Percentiles rank a stretch among this genome's conserved stretches.
Evolutionary conservation across 805 yeast species (phyloP).

Genomic region (Saturnispora sanitii): DNA sequence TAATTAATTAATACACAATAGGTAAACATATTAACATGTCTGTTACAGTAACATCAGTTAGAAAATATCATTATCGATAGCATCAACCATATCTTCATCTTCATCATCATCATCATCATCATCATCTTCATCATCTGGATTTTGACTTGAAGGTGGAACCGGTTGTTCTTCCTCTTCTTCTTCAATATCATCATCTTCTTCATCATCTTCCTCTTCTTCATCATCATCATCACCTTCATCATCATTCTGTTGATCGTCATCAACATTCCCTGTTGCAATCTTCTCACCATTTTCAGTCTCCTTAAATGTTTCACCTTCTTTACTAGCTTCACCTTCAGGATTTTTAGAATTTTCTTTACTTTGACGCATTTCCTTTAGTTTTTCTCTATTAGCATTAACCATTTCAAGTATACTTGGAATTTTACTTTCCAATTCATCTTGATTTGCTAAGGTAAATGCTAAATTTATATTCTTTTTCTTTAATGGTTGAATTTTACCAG

Average conservation of each 20-base stretch:
- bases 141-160: conserved; percentile 5
- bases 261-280: conserved; percentile 21
- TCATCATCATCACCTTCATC: conserved; percentile 28
- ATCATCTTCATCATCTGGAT: conserved; percentile 8
- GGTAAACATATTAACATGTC: background rate
- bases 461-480: conserved; percentile 53
- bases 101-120: conserved; percentile 9
- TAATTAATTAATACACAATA: background rate
- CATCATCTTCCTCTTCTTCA: conserved; percentile 23
- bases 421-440: conserved; percentile 17
- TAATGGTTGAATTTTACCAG: conserved; percentile 65
- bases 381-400: background rate
- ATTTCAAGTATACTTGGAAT: background rate
- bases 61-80: conserved; percentile 5
- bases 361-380: background rate
- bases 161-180: conserved; percentile 20
- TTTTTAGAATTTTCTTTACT: too few species aligned
- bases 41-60: background rate
- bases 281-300: conserved; percentile 16
- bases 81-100: conserved; percentile 6
- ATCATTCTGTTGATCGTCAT: conserved; percentile 16
- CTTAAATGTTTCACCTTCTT: conserved; percentile 11
- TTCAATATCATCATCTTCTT: conserved; percentile 23
- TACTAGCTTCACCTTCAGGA: conserved; percentile 23
- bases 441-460: conserved; percentile 45